These are phyloP conservation scores for Xanthoconium purpureum DNA, from an alignment of 768 basidiomycete genomes.

Conservation along the genomic window DNA sequence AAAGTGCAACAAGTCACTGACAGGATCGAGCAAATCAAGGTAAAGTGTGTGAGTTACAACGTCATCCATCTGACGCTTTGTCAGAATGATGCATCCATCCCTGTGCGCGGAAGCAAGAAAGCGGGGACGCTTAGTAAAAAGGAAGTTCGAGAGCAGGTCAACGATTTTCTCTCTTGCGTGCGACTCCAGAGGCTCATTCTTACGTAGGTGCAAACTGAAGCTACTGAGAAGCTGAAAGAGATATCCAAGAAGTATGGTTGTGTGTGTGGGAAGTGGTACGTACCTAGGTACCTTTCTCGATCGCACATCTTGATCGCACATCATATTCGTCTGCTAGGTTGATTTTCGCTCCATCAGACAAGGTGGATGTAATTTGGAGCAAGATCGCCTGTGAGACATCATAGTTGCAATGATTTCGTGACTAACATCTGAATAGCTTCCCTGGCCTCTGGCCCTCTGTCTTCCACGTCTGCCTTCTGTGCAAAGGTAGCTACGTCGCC, in stretches of 20 bases:
- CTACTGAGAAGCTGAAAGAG: slow-evolving; percentile 54
- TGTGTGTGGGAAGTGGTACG: slow-evolving; percentile 67
- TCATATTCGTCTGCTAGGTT: slow-evolving; percentile 45
- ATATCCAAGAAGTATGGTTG: slow-evolving; percentile 55
- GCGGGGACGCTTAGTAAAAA: slow-evolving; percentile 72
- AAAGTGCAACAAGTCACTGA: slow-evolving; percentile 58
- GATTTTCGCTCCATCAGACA: slow-evolving; percentile 59
- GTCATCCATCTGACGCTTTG: neutral
- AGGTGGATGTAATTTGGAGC: slow-evolving; percentile 62
- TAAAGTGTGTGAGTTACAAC: slow-evolving; percentile 12
- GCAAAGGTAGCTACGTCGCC: slow-evolving; percentile 70
- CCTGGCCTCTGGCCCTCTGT: slow-evolving; percentile 59
- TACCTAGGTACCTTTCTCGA: neutral
- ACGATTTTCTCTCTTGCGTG: neutral
- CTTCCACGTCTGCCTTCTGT: slow-evolving; percentile 50
- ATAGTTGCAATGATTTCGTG: neutral
- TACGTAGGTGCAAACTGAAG: slow-evolving; percentile 55
- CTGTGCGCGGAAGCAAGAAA: slow-evolving; percentile 66
- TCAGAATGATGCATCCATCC: slow-evolving; percentile 65
- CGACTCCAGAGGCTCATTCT: neutral
- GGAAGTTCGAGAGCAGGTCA: slow-evolving; percentile 66
- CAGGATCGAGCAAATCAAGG: slow-evolving; percentile 61
- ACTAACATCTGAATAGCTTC: slow-evolving; percentile 44
- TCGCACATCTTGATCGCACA: neutral
- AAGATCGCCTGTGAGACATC: slow-evolving; percentile 52